Base-by-base conservation (phyloP, 257 asterid species). In the Knoxia roxburghii region DNA sequence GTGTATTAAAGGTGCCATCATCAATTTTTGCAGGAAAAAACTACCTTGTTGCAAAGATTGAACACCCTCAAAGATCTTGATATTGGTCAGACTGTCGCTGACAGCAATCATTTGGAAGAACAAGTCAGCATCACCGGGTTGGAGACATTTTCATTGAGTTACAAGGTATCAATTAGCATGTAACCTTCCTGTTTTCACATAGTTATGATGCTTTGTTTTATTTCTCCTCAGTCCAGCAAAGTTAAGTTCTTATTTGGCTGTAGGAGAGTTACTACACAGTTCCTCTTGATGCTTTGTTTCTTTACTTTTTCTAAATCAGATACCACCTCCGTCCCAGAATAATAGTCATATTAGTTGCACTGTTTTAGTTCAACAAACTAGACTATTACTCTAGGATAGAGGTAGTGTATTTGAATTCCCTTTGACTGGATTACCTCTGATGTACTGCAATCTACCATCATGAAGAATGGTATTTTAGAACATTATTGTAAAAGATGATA, bases 71-170 rank as follows among this genome's bases (percentile, higher is more conserved):
- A 88, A 76, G 97, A 90, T 86, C 91, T 86, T 77, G 95, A 88
- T 39, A 81, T 73, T 69, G 76, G 72, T 79, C 86, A 81, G 77
- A 69, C 78, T 71, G 83, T 73, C 84, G 78, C 89, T 59, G 82
- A 81, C 77, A 77, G 71, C 70, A 68, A 57, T 69, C 88, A 82
- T 67, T 79, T 85, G 76, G 95, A 93, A 78, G 97, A 93, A 77
- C 97, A 88, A 62, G 81, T 90, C 48, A 90, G 81, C 91, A 84
- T 88, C 62, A 88, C 96, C 52, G 97, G 99, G 81, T 71, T 93
- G 90, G 97, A 93, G 72, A 93, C 99, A 70, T 93, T 93, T 81
- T 85, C 97, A 48, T 79, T 93, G 92, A 80, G 89, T 82, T 90
- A 85, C 81, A 90, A 86, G 99, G 99, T 90, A 72, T 64, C 78